Base-by-base conservation (phyloP, 1,284 basidiomycete genomes). In the Cutaneotrichosporon spelunceum region DNA sequence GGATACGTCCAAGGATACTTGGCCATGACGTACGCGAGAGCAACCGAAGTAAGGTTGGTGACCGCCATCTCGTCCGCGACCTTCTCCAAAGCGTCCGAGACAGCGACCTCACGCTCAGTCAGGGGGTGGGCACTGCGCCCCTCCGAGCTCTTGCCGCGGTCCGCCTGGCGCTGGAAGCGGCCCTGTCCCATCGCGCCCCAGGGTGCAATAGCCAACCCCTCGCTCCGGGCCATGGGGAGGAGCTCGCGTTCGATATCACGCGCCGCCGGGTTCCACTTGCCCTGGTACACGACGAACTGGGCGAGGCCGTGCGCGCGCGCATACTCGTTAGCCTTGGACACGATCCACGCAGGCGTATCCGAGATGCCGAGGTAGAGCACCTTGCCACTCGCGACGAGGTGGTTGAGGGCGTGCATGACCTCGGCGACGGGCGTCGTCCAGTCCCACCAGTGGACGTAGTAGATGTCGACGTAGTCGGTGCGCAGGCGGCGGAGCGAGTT, bases 231-330 rank as follows among this genome's bases (percentile, higher is more conserved):
- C 85, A 86, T 85, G 7, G 84, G 85, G 53, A 87, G 80, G 63
- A 87, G 83, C n/a, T 86, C 85, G n/a, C 84, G 79, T 74, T 86
- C 85, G 59, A 86, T 78, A 62, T 84, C 83, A 48, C 84, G 62
- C 13, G 50, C 53, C 2, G 49, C 56, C 48, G 85, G 76, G 66
- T 80, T 83, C 83, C 83, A 87, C 14, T 70, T 66, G 24, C 84
- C 85, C 72, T 86, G 84, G 59, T 85, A 87, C 59, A 86, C 76
- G 45, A 82, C 80, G 65, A 87, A 87, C 8, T 81, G 84, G 0
- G 83, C 81, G 71, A 82, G 78, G 8, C 80, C 82, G 54, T 82
- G 75, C 21, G 78, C 74, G 71, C 63, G 58, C 16, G 85, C 85
- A 64, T 85, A 86, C 56, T 79, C 78, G 71, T 86, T 85, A 26